Conservation (phyloP, 495 filamentous ascomycete genomes). For the Cryomyces antarcticus region DNA sequence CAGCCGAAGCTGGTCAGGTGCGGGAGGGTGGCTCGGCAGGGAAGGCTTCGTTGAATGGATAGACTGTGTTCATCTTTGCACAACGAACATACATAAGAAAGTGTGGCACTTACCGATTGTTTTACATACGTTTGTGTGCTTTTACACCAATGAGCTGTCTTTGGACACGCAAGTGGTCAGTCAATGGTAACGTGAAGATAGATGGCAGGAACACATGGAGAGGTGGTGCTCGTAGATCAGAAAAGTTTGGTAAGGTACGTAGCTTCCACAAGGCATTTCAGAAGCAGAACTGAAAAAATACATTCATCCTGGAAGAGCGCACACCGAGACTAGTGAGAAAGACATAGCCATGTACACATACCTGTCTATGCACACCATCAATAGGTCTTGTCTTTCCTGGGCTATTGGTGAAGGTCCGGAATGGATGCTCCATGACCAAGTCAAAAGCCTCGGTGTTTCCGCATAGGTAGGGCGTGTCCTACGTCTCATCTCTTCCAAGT, state of each 20-base stretch:
- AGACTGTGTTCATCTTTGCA: conserved; percentile 86
- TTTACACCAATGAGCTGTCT: too few relatives aligned
- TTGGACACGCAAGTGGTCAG: too few relatives aligned
- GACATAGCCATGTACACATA: neutral
- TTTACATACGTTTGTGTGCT: too few relatives aligned
- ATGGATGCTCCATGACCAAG: too few relatives aligned
- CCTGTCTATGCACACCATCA: neutral
- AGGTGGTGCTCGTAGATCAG: too few relatives aligned
- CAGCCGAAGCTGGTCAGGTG: conserved; percentile 43
- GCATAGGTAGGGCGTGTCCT: too few relatives aligned
- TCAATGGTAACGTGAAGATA: too few relatives aligned
- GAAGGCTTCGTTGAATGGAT: conserved; percentile 94
- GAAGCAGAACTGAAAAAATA: conserved; percentile 27
- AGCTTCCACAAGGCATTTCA: conserved; percentile 21
- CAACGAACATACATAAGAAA: neutral
- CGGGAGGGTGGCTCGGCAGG: conserved; percentile 55
- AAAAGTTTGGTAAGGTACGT: conserved; percentile 19
- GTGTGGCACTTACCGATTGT: neutral
- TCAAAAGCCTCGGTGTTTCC: too few relatives aligned
- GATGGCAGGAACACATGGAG: too few relatives aligned
- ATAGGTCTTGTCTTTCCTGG: neutral
- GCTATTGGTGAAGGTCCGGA: too few relatives aligned
- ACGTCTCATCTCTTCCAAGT: too few relatives aligned
- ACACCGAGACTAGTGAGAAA: neutral
- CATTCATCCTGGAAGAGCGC: conserved; percentile 17